Percentiles rank a stretch among this genome's conserved stretches.
These are phyloP conservation scores for Podospora didyma DNA, from an alignment of 495 filamentous ascomycete species.

Conservation along the genomic window DNA sequence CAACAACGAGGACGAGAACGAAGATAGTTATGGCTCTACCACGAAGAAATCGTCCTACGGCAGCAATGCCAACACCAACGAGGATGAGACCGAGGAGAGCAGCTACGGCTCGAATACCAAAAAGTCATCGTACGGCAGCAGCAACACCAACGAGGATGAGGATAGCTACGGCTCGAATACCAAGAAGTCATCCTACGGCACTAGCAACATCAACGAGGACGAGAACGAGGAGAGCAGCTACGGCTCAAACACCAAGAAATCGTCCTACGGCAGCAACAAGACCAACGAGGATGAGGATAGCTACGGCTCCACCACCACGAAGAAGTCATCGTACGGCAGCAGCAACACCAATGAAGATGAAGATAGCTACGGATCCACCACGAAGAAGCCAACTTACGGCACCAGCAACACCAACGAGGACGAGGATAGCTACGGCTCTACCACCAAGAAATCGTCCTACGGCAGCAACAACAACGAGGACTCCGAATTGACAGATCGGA, in stretches of 20 bases:
- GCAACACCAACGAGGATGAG: conserved; percentile 3
- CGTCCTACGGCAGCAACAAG: not conserved
- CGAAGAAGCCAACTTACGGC: not conserved
- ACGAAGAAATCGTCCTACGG: conserved; percentile 15
- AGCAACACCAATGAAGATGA: not conserved
- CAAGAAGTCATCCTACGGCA: conserved; percentile 14
- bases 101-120: conserved; percentile 18
- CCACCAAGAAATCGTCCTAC: conserved; percentile 8
- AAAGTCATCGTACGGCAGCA: conserved; percentile 11
- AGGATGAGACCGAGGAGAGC: no score
- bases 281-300: not conserved
- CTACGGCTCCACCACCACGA: not conserved
- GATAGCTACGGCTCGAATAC: not conserved
- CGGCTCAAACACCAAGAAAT: not conserved
- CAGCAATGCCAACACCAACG: conserved; percentile 12
- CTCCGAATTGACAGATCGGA: not conserved
- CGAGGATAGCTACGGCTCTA: not conserved
- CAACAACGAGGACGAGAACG: not conserved
- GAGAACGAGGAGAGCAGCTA: not conserved
- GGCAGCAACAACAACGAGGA: conserved; percentile 6
- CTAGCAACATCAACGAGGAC: not conserved
- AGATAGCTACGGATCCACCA: not conserved
- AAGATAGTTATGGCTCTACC: not conserved
- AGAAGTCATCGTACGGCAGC: not conserved
- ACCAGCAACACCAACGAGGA: not conserved